Base-by-base conservation (phyloP, 2,329 filamentous ascomycete species). In the Claviceps pusilla region DNA sequence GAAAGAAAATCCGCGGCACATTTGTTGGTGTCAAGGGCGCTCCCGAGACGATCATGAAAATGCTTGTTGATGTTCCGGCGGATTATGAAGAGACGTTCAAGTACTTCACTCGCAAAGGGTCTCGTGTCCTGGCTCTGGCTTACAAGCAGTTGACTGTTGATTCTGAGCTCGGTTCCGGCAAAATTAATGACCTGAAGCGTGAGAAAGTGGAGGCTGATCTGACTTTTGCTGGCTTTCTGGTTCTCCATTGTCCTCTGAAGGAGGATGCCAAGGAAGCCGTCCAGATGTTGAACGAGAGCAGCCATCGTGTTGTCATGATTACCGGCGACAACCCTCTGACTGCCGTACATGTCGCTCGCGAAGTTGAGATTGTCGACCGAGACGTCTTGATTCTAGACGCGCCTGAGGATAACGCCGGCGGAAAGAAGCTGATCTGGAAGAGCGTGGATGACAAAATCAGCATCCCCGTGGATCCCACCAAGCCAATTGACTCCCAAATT, bases 1-100 rank as follows among this genome's bases (percentile, higher is more conserved):
- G 85, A 19, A 84, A 84, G 67, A 91, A 85, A 70, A 73, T 84
- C 57, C 87, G 82, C 66, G 85, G 87, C 58, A 96, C 93, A 0
- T 95, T 98, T 66, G 91, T 89, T 54, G 89, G 84, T 67, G 93
- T 97, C 60, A 98, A 98, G 73, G 93, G 93, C 66, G 93, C 93
- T 7, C 93, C 93, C 1, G 93, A 98, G 73, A 98, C 93, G 0
- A 96, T 98, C 63, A 83, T 88, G 69, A 90, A 87, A 66, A 96
- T 96, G 87, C 77, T 98, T 57, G 78, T 88, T 41, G 78, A 84
- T 39, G 80, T 89, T 10, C 93, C 93, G 7, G 76, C 82, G 1
- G 82, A 95, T 66, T 98, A 98, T 64, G 93, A 98, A 67, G 93
- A 97, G 71, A 98, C 93, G 0, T 98, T 83, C 79, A 98, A 97